Evolutionary conservation across 2,329 filamentous ascomycete genomes (phyloP), one percentile per base, ranked within the genome.

Genomic region (Cercospora berteroae): DNA sequence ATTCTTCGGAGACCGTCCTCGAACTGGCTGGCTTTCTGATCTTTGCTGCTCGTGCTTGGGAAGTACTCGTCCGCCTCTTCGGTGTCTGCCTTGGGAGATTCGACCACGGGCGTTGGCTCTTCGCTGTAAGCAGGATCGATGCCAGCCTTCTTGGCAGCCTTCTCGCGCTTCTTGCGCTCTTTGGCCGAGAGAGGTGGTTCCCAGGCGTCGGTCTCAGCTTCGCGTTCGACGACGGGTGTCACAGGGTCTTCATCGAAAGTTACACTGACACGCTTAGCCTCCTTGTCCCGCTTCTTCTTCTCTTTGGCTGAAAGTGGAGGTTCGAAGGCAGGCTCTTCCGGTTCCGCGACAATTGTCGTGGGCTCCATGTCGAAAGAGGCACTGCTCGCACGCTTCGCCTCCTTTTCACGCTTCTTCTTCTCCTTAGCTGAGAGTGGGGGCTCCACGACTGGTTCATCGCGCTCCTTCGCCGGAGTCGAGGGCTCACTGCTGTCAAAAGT

Each of bases 141-240:
- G 7, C 52, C 61, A 8, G 62, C 58, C 16, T 62, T 48, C 52
- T 79, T 79, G 9, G 78, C 76, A 48, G 77, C 79, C 71, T 81
- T 83, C 2, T 83, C 82, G n/a, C 76, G 79, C 72, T 81, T 83
- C 76, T 81, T 83, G 69, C 77, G 70, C 75, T 78, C 77, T 56
- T 78, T 78, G 69, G 75, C 75, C 60, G 70, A 74, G n/a, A 77
- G 70, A 12, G 71, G 78, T 69, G 56, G 75, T 73, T 72, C 80
- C 80, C 71, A 77, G 63, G 65, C 68, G 61, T 77, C 68, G 25
- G 67, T 67, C 25, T 70, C 71, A 33, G 56, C 27, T 42, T 55
- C 63, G 20, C 36, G 48, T 33, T 50, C 29, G 50, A 10, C 31
- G 8, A 20, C 48, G n/a, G 70, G 64, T 5, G 70, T 71, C 16